Evolutionary conservation across 495 filamentous ascomycete species (phyloP), one percentile per base, ranked within the genome.

Genomic region (Lentithecium fluviatile): DNA sequence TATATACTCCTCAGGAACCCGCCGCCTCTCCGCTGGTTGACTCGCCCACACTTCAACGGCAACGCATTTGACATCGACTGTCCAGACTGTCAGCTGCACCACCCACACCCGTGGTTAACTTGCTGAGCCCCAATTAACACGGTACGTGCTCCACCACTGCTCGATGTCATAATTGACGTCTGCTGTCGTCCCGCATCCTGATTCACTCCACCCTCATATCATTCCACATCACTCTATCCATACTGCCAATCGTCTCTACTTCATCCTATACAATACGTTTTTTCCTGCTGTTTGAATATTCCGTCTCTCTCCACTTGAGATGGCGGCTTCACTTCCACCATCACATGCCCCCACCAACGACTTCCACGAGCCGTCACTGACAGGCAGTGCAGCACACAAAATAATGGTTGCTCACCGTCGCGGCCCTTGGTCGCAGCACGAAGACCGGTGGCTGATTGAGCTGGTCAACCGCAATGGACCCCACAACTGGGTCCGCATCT

Each of bases 401-500:
- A n/a, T 32, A 37, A 76, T 74, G 74, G 69, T 70, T 43, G 64
- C 69, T 51, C 83, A 89, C 70, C 86, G 88, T 70, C 82, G 90
- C 75, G 93, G 93, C 47, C 93, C 93, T 42, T 97, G 93, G 93
- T 88, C 90, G 34, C 83, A 86, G 60, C 78, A 81, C 34, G 93
- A 97, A 74, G 93, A 97, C 69, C 73, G 79, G 34, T 75, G 81
- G 52, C 83, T 97, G 7, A 74, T 90, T 38, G 76, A 81, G 52
- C 80, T 96, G 24, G 90, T 96, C 48, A 79, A 85, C 25, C 78
- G 79, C 57, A 85, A 89, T 73, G 91, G 91, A 45, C 82, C 90
- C 19, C 80, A 88, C 70, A 95, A 96, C 80, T 98, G 94, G 94
- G 91, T 96, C 10, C 81, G 86, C 64, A 95, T 98, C 69, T 85